Conservation (phyloP, 495 filamentous ascomycete genomes). For the Lasiosphaeria ovina region DNA sequence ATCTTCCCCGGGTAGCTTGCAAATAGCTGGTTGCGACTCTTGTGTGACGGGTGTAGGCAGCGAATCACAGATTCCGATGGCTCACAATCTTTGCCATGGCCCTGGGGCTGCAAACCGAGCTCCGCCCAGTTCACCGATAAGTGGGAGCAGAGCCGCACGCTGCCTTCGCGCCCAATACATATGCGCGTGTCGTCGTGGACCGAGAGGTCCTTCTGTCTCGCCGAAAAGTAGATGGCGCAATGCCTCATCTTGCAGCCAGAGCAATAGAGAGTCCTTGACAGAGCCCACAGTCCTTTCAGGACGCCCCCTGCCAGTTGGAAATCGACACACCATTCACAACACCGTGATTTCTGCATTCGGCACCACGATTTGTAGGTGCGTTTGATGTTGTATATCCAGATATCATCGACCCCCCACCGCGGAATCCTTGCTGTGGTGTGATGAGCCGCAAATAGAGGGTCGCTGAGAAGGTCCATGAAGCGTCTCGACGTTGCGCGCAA, state of each 20-base stretch:
- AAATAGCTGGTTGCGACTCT: neutral
- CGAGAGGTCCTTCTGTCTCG: neutral
- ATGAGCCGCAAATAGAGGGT: no score
- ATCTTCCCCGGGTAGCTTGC: neutral
- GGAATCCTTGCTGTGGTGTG: no score
- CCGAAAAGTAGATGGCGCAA: neutral
- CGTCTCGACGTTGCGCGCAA: neutral
- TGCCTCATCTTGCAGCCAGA: neutral
- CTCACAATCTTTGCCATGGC: neutral
- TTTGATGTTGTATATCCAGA: no score
- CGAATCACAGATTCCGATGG: neutral
- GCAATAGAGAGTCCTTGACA: neutral
- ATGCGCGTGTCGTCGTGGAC: neutral
- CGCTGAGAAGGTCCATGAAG: no score
- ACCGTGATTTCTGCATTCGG: no score
- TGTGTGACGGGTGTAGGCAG: neutral
- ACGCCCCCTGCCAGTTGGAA: no score
- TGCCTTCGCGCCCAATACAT: neutral
- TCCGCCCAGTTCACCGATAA: neutral
- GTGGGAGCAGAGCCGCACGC: neutral
- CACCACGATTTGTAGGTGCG: no score
- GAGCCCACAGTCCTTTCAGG: no score
- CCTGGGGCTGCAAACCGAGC: neutral
- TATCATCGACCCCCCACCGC: no score
- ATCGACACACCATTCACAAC: no score